Conservation (phyloP, 495 filamentous ascomycete genomes). For the Apodospora peruviana region DNA sequence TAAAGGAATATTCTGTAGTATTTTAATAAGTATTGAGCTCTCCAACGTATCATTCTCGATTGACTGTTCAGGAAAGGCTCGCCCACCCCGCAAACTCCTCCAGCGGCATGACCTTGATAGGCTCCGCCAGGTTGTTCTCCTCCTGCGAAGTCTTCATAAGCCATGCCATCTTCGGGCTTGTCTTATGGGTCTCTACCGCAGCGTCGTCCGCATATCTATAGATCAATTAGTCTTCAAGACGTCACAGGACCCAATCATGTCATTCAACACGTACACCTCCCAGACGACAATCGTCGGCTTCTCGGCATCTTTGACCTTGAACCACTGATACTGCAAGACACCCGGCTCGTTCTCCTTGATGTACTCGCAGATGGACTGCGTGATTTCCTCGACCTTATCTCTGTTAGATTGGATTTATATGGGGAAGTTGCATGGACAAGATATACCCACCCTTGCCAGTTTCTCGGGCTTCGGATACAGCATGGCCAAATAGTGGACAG, state of each 20-base stretch:
- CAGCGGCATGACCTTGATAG: conserved; percentile 13
- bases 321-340: conserved; percentile 22
- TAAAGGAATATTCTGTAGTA: background rate
- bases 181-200: conserved; percentile 15
- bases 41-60: background rate
- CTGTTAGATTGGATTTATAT: background rate
- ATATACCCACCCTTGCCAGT: conserved; percentile 14
- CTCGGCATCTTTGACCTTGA: conserved; percentile 3
- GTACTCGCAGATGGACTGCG: conserved; percentile 5
- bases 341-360: conserved; percentile 21
- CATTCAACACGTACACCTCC: conserved; percentile 17
- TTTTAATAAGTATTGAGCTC: background rate
- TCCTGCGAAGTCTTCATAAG: conserved; percentile 8
- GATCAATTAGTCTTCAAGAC: background rate
- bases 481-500: conserved; percentile 12
- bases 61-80: background rate
- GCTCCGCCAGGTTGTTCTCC: conserved; percentile 14
- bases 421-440: background rate
- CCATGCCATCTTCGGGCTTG: conserved; percentile 13
- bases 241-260: background rate
- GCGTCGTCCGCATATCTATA: conserved; percentile 18
- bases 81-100: conserved; percentile 9
- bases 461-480: conserved; percentile 20
- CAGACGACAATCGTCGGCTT: conserved; percentile 16
- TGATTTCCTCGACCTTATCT: conserved; percentile 15